Evolutionary conservation across 1,139 yeast genomes (phyloP).

Genomic region (Yamadazyma atlantica): DNA sequence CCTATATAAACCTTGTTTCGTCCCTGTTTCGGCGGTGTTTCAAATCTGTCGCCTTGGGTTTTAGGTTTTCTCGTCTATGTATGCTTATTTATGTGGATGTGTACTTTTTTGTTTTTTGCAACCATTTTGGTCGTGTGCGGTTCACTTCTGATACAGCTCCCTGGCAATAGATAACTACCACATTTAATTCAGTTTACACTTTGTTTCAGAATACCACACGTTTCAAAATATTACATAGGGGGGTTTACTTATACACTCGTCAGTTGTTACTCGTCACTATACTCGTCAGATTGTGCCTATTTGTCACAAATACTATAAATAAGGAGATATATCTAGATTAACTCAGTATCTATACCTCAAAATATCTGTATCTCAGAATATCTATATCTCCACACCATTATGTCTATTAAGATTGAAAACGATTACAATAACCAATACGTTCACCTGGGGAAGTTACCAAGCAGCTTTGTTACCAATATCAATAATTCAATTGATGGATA

Average conservation of each 20-base stretch:
- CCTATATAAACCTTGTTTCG: too few relatives aligned
- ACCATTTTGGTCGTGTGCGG: background rate
- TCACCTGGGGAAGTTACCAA: slow-evolving; percentile 60
- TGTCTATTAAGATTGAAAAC: slow-evolving; percentile 31
- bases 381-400: too few relatives aligned
- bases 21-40: too few relatives aligned
- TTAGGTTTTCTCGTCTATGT: background rate
- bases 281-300: too few relatives aligned
- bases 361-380: too few relatives aligned
- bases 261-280: too few relatives aligned
- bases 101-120: slow-evolving; percentile 1
- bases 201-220: background rate
- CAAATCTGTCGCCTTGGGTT: too few relatives aligned
- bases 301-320: background rate
- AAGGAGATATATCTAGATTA: too few relatives aligned
- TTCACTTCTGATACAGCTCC: background rate
- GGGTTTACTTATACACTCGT: too few relatives aligned
- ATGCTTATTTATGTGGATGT: background rate
- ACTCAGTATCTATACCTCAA: too few relatives aligned
- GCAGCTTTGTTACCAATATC: slow-evolving; percentile 62
- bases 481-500: slow-evolving; percentile 74
- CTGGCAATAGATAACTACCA: background rate
- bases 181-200: background rate
- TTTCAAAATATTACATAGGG: background rate
- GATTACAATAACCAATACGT: slow-evolving; percentile 74